Base-by-base conservation (phyloP, 1,284 basidiomycete genomes). In the Malassezia brasiliensis region DNA sequence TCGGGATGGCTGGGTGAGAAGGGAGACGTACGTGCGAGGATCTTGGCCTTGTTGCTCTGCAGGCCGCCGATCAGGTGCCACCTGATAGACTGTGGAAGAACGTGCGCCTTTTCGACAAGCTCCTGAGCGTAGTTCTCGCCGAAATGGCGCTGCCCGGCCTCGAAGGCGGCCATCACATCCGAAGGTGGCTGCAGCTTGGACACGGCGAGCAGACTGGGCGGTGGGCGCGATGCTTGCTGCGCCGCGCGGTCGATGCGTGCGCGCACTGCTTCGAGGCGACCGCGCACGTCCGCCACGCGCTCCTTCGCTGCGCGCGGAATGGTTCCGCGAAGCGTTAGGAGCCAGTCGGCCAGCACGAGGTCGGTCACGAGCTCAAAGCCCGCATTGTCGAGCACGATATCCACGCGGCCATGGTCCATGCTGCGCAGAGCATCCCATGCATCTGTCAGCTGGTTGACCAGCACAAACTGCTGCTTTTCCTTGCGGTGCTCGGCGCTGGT, bases 71-170 rank as follows among this genome's bases (percentile, higher is more conserved):
- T 93, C 74, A 96, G 96, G 77, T 96, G 93, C 94, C 94, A 98
- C 61, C 85, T 80, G 66, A 65, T 60, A 52, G 64, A 59, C 6
- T 50, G 37, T 2, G 72, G 72, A 14, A 74, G 60, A 1, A 73
- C 72, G 22, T 63, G 62, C 38, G 72, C 66, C 53, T 74, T 98
- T 44, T 90, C 88, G n/a, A 84, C 84, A 61, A 98, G 76, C 72
- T 96, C 93, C 66, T 94, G 87, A 5, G 91, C 90, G 73, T 96
- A 98, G 75, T 98, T 98, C 77, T 98, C 93, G 11, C 94, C 93
- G 74, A 96, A 98, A 74, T 94, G 89, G 1, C 83, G 79, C 65
- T 96, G 88, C 0, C 85, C 87, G 10, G 70, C 65, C 32, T 57
- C 59, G 58, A 73, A 62, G 0, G 66, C 70, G 5, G 85, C 85